Percentiles rank a stretch among this genome's conserved stretches.
phyloP scores from a whole-genome alignment of 2,329 filamentous ascomycete genomes.

The Cyanodermella asteris region DNA sequence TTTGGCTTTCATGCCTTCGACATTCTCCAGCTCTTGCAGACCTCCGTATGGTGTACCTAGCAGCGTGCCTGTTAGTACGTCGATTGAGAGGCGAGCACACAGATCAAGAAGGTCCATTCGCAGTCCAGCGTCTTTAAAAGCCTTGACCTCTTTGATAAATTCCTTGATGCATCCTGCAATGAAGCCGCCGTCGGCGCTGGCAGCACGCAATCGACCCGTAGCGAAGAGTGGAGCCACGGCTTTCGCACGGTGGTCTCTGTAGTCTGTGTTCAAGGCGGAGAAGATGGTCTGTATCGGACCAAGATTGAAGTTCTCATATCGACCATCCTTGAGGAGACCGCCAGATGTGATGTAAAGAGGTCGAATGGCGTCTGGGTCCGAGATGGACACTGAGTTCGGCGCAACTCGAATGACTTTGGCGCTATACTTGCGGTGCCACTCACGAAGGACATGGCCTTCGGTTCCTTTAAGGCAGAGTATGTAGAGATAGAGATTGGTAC shows the following conservation, averaged over 20 bases:
- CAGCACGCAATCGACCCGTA: slow-evolving; percentile 1
- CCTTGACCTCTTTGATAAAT: slow-evolving; percentile 2
- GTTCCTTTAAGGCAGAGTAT: slow-evolving; percentile 9
- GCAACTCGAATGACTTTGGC: slow-evolving; percentile 16
- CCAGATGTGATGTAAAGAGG: slow-evolving; percentile 30
- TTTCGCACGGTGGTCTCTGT: slow-evolving; percentile 4
- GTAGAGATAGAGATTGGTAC: slow-evolving; percentile 13
- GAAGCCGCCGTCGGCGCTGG: slow-evolving; percentile 1
- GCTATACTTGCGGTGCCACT: slow-evolving; percentile 16
- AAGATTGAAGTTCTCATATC: slow-evolving; percentile 35
- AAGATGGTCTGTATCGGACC: slow-evolving; percentile 34
- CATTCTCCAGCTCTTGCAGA: slow-evolving; percentile 15
- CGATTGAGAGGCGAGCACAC: slow-evolving; percentile 27
- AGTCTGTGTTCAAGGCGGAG: slow-evolving; percentile 16
- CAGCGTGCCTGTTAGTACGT: slow-evolving; percentile 31
- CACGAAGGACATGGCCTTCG: slow-evolving; percentile 7
- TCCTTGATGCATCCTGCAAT: slow-evolving; percentile 3
- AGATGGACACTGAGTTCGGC: slow-evolving; percentile 20
- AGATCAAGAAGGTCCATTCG: slow-evolving; percentile 22
- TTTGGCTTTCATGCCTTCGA: slow-evolving; percentile 4
- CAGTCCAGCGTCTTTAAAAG: slow-evolving; percentile 1
- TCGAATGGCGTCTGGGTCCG: slow-evolving; percentile 22
- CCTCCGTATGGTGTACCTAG: slow-evolving; percentile 26
- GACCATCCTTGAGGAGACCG: slow-evolving; percentile 30
- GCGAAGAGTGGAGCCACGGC: slow-evolving; percentile 5